Evolutionary conservation across 768 basidiomycete species (phyloP).

Genomic region (Russula emetica): DNA sequence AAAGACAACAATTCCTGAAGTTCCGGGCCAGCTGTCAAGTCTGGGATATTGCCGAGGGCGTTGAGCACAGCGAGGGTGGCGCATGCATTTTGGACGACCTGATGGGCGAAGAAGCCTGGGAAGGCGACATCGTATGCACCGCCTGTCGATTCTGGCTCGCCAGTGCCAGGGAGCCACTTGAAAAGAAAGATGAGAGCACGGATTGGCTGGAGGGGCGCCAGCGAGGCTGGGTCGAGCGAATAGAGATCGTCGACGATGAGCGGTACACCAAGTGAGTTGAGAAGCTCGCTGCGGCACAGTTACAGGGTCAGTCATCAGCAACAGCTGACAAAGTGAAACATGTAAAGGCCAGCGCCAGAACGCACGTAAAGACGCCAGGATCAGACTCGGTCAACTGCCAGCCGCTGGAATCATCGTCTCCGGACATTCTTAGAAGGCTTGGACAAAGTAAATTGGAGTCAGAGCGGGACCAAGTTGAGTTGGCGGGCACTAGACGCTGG

Average conservation of each 20-base stretch:
- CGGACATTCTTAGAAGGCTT: conserved; percentile 30
- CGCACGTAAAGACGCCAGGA: conserved; percentile 83
- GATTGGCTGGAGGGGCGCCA: conserved; percentile 73
- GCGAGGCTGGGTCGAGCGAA: conserved; percentile 70
- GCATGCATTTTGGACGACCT: conserved; percentile 94
- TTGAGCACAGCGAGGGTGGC: conserved; percentile 94
- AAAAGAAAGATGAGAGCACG: conserved; percentile 94
- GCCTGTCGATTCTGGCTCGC: conserved; percentile 41
- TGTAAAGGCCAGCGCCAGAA: conserved; percentile 21
- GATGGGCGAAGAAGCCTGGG: conserved; percentile 87
- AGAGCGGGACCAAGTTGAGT: neutral
- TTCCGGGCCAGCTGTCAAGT: conserved; percentile 57
- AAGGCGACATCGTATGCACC: conserved; percentile 73
- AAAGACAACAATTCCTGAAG: conserved; percentile 73
- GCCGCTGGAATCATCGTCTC: conserved; percentile 62
- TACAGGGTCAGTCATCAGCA: conserved; percentile 1
- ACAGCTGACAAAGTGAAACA: conserved; percentile 6
- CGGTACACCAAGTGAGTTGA: conserved; percentile 77
- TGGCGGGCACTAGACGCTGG: neutral
- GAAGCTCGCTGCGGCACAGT: conserved; percentile 54
- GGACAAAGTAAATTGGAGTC: neutral
- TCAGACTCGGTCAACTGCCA: conserved; percentile 74
- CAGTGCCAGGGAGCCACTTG: conserved; percentile 77
- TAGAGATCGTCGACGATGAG: conserved; percentile 87
- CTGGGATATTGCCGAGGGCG: conserved; percentile 77